Conservation (phyloP, 1,284 basidiomycete genomes). For the Malassezia restricta region DNA sequence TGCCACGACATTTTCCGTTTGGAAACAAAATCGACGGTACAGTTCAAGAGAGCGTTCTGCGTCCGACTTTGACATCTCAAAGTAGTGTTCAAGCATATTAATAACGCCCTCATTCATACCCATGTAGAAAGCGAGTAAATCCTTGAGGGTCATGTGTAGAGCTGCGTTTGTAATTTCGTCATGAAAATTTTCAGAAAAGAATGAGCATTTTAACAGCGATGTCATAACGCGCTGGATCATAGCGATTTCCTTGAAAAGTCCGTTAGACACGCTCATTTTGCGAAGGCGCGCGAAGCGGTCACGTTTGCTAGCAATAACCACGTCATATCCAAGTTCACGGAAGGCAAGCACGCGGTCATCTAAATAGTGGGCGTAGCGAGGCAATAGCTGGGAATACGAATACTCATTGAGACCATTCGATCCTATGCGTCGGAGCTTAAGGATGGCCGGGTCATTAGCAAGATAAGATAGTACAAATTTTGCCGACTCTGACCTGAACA, state of each 20-base stretch:
- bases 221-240: slow-evolving; percentile 81
- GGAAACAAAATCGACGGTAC: slow-evolving; percentile 87
- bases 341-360: slow-evolving; percentile 80
- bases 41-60: slow-evolving; percentile 72
- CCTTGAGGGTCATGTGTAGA: slow-evolving; percentile 89
- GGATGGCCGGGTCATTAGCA: slow-evolving; percentile 55
- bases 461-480: slow-evolving; percentile 78
- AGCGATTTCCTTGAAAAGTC: slow-evolving; percentile 79
- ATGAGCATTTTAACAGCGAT: slow-evolving; percentile 74
- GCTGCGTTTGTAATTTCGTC: slow-evolving; percentile 83
- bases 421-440: slow-evolving; percentile 66
- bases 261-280: slow-evolving; percentile 88
- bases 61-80: slow-evolving; percentile 91
- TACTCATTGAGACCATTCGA: slow-evolving; percentile 20
- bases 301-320: slow-evolving; percentile 53
- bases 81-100: slow-evolving; percentile 91
- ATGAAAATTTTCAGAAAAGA: slow-evolving; percentile 82
- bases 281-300: slow-evolving; percentile 56
- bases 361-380: slow-evolving; percentile 76
- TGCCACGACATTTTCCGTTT: slow-evolving; percentile 86
- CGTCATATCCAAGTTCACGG: slow-evolving; percentile 81
- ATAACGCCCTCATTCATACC: slow-evolving; percentile 96
- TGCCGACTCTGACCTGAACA: slow-evolving; percentile 84
- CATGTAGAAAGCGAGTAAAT: slow-evolving; percentile 86
- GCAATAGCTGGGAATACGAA: slow-evolving; percentile 64